A percentile compares a stretch with the other conserved stretches of the same genome.
Conservation (phyloP, 2,329 filamentous ascomycete species). For the Venturia carpophila region DNA sequence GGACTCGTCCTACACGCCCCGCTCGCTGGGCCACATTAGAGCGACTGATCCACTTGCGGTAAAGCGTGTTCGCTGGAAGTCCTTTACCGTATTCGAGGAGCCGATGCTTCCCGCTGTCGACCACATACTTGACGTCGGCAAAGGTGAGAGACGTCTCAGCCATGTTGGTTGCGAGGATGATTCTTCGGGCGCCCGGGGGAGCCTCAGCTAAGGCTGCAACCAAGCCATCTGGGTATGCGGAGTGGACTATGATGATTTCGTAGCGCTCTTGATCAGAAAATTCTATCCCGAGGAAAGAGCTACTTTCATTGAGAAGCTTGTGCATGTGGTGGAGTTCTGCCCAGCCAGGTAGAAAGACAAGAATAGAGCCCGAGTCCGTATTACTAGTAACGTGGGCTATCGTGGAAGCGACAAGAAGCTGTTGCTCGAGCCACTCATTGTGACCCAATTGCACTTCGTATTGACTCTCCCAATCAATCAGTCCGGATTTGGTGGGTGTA, state of each 20-base stretch:
- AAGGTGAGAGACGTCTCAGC: slow-evolving; percentile 46
- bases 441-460: neutral
- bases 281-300: slow-evolving; percentile 31
- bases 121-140: slow-evolving; percentile 44
- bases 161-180: slow-evolving; percentile 45
- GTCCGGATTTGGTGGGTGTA: neutral
- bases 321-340: slow-evolving; percentile 31
- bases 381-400: slow-evolving; percentile 17
- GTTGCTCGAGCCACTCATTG: neutral
- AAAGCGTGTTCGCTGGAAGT: slow-evolving; percentile 33
- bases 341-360: slow-evolving; percentile 43
- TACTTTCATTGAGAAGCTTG: slow-evolving; percentile 9
- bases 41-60: slow-evolving; percentile 40
- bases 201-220: slow-evolving; percentile 35
- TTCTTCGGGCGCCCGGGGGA: slow-evolving; percentile 37
- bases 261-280: slow-evolving; percentile 35
- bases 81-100: slow-evolving; percentile 35
- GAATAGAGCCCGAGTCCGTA: slow-evolving; percentile 27
- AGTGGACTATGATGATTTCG: slow-evolving; percentile 42
- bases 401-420: slow-evolving; percentile 15
- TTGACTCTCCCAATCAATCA: slow-evolving; percentile 10
- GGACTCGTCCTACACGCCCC: slow-evolving; percentile 44
- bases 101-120: slow-evolving; percentile 41
- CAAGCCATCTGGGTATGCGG: slow-evolving; percentile 38
- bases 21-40: slow-evolving; percentile 42